Conservation (phyloP, 2,329 filamentous ascomycete genomes). For the Diaporthe sp. region DNA sequence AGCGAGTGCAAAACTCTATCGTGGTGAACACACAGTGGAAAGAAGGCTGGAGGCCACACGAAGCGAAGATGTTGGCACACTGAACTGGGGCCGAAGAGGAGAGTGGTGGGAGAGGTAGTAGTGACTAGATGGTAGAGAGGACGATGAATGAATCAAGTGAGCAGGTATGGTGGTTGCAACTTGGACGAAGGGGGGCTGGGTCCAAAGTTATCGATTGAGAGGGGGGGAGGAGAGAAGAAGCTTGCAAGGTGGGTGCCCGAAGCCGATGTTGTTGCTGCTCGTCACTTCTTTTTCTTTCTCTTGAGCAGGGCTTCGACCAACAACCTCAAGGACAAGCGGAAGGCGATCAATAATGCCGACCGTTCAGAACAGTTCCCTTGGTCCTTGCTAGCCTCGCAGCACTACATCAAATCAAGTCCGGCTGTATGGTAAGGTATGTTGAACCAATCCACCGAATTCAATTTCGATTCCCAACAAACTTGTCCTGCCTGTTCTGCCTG, state of each 20-base stretch:
- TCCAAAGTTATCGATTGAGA: conserved; percentile 33
- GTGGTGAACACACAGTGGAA: conserved; percentile 17
- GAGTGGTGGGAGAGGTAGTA: neutral
- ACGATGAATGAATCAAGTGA: conserved; percentile 1
- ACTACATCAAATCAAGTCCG: conserved; percentile 18
- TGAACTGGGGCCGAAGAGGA: conserved; percentile 24
- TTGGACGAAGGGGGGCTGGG: conserved; percentile 13
- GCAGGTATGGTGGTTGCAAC: conserved; percentile 20
- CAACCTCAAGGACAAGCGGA: conserved; percentile 16
- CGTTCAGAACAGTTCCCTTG: conserved; percentile 19
- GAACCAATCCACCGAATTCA: conserved; percentile 34
- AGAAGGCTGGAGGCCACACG: conserved; percentile 22
- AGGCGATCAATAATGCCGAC: conserved; percentile 22
- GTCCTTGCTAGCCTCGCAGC: conserved; percentile 31
- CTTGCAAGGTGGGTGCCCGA: neutral
- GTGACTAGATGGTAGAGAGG: neutral
- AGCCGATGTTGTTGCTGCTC: conserved; percentile 7
- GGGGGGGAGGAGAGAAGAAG: conserved; percentile 8
- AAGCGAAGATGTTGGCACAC: conserved; percentile 33
- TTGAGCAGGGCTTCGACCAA: conserved; percentile 17
- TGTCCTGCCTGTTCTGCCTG: conserved; percentile 13
- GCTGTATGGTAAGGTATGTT: conserved; percentile 21
- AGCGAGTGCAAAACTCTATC: conserved; percentile 38
- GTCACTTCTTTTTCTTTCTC: conserved; percentile 19
- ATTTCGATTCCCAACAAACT: conserved; percentile 35